These are phyloP conservation scores for Nannizziopsis arthrosporioides DNA, from an alignment of 2,329 filamentous ascomycete species.

Conservation along the genomic window DNA sequence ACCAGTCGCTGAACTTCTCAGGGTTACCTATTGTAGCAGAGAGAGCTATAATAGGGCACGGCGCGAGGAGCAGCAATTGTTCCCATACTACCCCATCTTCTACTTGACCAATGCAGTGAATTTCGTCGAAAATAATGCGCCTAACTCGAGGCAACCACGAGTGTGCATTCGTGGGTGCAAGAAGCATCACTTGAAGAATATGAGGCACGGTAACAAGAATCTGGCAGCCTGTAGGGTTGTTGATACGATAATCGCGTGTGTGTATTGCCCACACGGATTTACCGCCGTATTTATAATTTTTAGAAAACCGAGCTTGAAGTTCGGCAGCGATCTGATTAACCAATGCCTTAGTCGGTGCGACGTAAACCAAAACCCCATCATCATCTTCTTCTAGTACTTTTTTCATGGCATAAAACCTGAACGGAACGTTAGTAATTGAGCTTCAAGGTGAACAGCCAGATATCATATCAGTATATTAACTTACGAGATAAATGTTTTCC, in stretches of 20 bases:
- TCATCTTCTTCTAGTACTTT: slow-evolving; percentile 57
- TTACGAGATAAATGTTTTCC: slow-evolving; percentile 66
- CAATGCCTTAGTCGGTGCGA: slow-evolving; percentile 69
- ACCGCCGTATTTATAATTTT: slow-evolving; percentile 42
- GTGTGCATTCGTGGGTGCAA: slow-evolving; percentile 53
- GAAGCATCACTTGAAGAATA: slow-evolving; percentile 66
- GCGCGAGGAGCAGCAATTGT: slow-evolving; percentile 59
- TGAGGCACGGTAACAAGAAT: slow-evolving; percentile 67
- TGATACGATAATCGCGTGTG: slow-evolving; percentile 62
- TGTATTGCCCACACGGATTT: slow-evolving; percentile 70
- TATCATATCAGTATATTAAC: slow-evolving; percentile 5
- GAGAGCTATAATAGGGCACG: slow-evolving; percentile 66
- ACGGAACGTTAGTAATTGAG: not conserved
- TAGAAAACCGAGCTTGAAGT: slow-evolving; percentile 61
- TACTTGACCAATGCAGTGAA: slow-evolving; percentile 66
- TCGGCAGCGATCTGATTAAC: slow-evolving; percentile 77
- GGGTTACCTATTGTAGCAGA: slow-evolving; percentile 73
- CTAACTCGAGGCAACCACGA: slow-evolving; percentile 57
- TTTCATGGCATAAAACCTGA: slow-evolving; percentile 65
- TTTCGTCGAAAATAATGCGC: slow-evolving; percentile 71
- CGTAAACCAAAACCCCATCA: slow-evolving; percentile 62
- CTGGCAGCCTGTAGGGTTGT: slow-evolving; percentile 61
- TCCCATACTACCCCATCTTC: slow-evolving; percentile 71
- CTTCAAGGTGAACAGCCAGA: not conserved
- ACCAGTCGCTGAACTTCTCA: slow-evolving; percentile 56